A percentile compares a stretch with the other conserved stretches of the same genome.
Evolutionary conservation across 2,329 filamentous ascomycete genomes (phyloP).

Genomic region (Dryadomyces quercivorus): DNA sequence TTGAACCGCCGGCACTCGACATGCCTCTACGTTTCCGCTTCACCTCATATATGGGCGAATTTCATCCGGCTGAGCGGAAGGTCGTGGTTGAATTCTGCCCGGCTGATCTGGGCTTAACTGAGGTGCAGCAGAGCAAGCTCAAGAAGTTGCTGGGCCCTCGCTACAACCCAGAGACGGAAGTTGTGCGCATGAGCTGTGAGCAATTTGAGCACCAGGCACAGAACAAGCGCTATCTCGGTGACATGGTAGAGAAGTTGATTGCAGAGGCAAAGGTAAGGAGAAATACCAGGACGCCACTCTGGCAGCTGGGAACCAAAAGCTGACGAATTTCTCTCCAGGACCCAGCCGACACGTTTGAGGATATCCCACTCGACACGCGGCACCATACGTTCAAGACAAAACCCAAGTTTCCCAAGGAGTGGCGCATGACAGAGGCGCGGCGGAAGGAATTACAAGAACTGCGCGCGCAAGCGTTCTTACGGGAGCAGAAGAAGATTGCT

Average conservation of each 20-base stretch:
- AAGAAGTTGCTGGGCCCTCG: conserved; percentile 76
- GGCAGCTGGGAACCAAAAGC: background rate
- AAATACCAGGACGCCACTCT: background rate
- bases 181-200: conserved; percentile 85
- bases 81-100: conserved; percentile 86
- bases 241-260: conserved; percentile 63
- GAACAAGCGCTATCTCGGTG: conserved; percentile 90
- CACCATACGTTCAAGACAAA: conserved; percentile 62
- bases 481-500: conserved; percentile 42
- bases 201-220: conserved; percentile 79
- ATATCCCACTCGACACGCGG: conserved; percentile 79
- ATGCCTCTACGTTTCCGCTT: conserved; percentile 86
- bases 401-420: conserved; percentile 66
- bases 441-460: conserved; percentile 50
- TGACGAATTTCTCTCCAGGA: conserved; percentile 32
- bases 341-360: conserved; percentile 67
- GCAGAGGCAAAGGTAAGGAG: conserved; percentile 53
- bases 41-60: conserved; percentile 91
- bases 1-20: conserved; percentile 53
- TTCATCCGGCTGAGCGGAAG: conserved; percentile 83
- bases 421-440: conserved; percentile 65
- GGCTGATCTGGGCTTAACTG: conserved; percentile 56
- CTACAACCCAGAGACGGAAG: conserved; percentile 73
- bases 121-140: conserved; percentile 63
- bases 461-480: conserved; percentile 36